phyloP scores from a whole-genome alignment of 306 rosid species.

The Phaseolus lunatus region DNA sequence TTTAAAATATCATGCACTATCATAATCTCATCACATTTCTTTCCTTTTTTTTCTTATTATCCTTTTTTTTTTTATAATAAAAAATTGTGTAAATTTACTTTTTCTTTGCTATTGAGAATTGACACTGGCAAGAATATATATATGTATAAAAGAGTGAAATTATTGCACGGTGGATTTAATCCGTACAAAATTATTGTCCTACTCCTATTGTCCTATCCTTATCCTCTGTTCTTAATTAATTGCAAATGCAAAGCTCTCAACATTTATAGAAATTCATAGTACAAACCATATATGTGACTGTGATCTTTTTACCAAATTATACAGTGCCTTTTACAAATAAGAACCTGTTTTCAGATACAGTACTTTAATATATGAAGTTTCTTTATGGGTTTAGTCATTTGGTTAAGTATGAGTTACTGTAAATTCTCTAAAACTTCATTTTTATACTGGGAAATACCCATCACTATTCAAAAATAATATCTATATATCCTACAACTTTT shows the following conservation, averaged over 20 bases:
- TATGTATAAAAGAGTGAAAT: not conserved
- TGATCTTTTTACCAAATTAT: not conserved
- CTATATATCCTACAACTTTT: no score
- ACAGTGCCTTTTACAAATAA: not conserved
- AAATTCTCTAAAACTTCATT: no score
- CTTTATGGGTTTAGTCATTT: no score
- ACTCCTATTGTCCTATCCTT: not conserved
- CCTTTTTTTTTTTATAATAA: no score
- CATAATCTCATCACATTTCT: no score
- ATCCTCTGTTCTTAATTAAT: not conserved
- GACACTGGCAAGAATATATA: no score
- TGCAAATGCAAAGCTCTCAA: conserved; percentile 1
- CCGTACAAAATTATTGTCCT: not conserved
- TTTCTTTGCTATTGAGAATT: not conserved
- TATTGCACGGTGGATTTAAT: not conserved
- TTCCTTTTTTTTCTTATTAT: not conserved
- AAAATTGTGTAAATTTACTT: no score
- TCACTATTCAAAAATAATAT: no score
- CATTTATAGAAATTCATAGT: not conserved
- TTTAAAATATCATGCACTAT: no score
- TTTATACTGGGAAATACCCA: no score
- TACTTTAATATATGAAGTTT: not conserved
- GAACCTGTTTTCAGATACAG: not conserved
- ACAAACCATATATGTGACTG: not conserved
- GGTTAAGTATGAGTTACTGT: no score